Percentiles rank a stretch among this genome's conserved stretches.
Conservation (phyloP, 257 asterid species). For the Gardenia jasminoides region DNA sequence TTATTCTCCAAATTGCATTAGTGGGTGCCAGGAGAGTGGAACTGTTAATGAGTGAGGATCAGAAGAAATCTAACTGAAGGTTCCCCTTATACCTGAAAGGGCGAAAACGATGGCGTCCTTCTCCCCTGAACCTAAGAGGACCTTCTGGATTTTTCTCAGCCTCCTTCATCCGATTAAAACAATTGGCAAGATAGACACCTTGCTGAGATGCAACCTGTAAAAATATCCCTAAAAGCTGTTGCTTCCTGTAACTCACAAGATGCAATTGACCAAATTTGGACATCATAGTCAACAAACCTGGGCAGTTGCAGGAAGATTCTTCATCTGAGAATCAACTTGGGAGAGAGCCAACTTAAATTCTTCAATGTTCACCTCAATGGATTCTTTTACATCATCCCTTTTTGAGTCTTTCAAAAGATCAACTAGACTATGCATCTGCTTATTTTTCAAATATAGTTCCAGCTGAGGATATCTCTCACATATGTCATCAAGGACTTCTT, state of each 20-base stretch:
- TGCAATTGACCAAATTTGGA: background rate
- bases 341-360: conserved; percentile 85
- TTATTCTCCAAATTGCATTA: background rate
- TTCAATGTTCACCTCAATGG: conserved; percentile 75
- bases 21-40: background rate
- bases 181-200: conserved; percentile 89
- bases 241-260: background rate
- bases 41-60: background rate
- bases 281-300: conserved; percentile 48
- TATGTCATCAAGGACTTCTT: conserved; percentile 76
- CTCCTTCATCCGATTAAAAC: conserved; percentile 90
- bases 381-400: conserved; percentile 53
- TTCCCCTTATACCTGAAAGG: conserved; percentile 73
- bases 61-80: conserved; percentile 4
- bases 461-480: conserved; percentile 93
- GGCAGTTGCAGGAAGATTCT: conserved; percentile 98
- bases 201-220: conserved; percentile 94
- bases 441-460: conserved; percentile 65
- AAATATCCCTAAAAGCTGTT: conserved; percentile 22
- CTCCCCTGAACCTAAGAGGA: conserved; percentile 91
- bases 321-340: conserved; percentile 84
- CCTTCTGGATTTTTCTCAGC: conserved; percentile 88
- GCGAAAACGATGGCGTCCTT: conserved; percentile 89
- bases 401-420: conserved; percentile 68
- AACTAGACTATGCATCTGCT: conserved; percentile 52